Base-by-base conservation (phyloP, 2,329 filamentous ascomycete species). In the Penicillium sp. region DNA sequence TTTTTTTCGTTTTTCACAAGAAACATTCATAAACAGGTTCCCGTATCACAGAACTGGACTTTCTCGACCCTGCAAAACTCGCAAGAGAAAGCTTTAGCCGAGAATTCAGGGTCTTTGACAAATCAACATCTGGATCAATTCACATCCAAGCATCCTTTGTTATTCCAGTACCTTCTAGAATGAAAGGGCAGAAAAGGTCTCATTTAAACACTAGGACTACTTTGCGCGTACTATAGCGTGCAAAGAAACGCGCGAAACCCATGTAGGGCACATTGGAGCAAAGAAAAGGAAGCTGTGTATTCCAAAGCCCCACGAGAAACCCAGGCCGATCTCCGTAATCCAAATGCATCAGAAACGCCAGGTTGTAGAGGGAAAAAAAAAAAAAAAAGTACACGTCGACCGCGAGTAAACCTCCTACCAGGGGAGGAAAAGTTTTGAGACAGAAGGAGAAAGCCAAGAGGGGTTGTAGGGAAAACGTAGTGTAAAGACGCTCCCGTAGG, bases 291-390 rank as follows among this genome's bases (percentile, higher is more conserved):
- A 59, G 42, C 42, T 42, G 36, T 52, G 45, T 56, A 57, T 58
- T 56, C 48, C 56, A 52, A 54, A 58, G 52, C 50, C 57, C 57
- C 57, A 45, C 54, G 60, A 52, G 16, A 51, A 62, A 63, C 58
- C 60, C 63, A 61, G 62, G 56, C 67, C 65, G 50, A 68, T 69
- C 51, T 65, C 63, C 60, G 58, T 60, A 65, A 60, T 60, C 59
- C 63, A 52, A 51, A 69, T 70, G 67, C 66, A 65, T 65, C 61
- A 66, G 50, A 16, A 71, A 71, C 69, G 67, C 69, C 69, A 43
- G 57, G 49, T 59, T 50, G 58, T 60, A 58, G 43, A 50, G 51
- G 26, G 52, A 56, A 52, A 45, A 6, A 51, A 42, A 46, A 33
- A 33, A 58, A 52, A 29, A 47, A 42, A 43, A 54, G 53, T 51